Evolutionary conservation across 2,329 filamentous ascomycete genomes (phyloP).

Genomic region (Alternaria sp.): DNA sequence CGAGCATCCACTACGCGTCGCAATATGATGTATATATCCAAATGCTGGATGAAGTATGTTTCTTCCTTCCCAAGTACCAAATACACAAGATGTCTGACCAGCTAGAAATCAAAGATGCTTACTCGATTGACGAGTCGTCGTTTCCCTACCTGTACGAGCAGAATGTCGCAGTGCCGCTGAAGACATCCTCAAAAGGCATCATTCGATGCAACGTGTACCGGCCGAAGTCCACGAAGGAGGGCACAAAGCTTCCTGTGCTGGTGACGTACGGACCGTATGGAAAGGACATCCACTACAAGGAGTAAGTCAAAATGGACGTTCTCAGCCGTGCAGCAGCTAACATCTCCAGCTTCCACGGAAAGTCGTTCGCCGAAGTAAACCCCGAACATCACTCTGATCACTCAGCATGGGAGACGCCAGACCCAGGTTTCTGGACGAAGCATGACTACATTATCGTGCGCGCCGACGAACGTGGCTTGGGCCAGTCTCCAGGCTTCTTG

Average conservation of each 20-base stretch:
- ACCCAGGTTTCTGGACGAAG: conserved; percentile 49
- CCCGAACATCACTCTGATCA: conserved; percentile 48
- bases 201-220: conserved; percentile 60
- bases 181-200: conserved; percentile 46
- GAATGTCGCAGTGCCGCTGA: conserved; percentile 56
- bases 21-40: conserved; percentile 24
- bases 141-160: conserved; percentile 58
- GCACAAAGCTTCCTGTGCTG: conserved; percentile 62
- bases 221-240: conserved; percentile 48
- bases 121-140: conserved; percentile 42
- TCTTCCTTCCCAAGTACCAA: not conserved
- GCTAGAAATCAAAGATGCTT: conserved; percentile 40
- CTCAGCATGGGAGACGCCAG: conserved; percentile 55
- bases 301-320: conserved; percentile 36
- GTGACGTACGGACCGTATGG: conserved; percentile 77
- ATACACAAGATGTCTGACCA: conserved; percentile 31
- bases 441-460: conserved; percentile 48
- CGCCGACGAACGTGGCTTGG: conserved; percentile 59
- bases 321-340: not conserved
- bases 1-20: conserved; percentile 14
- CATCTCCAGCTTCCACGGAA: conserved; percentile 53
- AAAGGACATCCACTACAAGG: conserved; percentile 71
- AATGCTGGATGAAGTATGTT: not conserved
- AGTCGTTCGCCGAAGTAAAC: conserved; percentile 53
- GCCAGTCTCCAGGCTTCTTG: conserved; percentile 59